A percentile compares a stretch with the other conserved stretches of the same genome.
Conservation (phyloP, 176 grass and related monocot genomes). For the Eleusine coracana region DNA sequence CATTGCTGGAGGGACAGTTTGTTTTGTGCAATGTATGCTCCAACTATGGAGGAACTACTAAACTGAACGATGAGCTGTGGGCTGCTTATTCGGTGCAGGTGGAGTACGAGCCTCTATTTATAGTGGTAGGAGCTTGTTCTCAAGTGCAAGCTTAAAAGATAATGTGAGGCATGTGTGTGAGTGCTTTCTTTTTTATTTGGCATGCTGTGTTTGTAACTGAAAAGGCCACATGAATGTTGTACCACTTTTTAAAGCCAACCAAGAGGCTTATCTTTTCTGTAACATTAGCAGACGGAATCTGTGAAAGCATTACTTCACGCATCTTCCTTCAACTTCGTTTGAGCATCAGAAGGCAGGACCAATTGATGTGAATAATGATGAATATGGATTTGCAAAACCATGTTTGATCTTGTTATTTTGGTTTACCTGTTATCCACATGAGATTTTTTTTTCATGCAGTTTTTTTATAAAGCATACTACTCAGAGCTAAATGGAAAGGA, state of each 20-base stretch:
- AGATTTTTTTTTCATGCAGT: no score
- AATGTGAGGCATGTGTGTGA: conserved; percentile 31
- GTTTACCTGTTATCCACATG: not conserved
- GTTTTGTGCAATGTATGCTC: conserved; percentile 43
- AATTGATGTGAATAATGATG: not conserved
- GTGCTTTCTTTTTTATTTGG: conserved; percentile 6
- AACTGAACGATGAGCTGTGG: not conserved
- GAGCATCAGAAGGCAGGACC: not conserved
- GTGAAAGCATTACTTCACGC: conserved; percentile 10
- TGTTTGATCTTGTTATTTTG: not conserved
- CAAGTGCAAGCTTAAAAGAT: conserved; percentile 34
- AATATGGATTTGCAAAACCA: not conserved
- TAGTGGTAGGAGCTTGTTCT: conserved; percentile 41
- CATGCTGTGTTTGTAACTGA: conserved; percentile 36
- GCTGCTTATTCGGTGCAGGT: conserved; percentile 46
- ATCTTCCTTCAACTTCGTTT: conserved; percentile 22
- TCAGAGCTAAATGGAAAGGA: not conserved
- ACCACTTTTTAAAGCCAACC: conserved; percentile 28
- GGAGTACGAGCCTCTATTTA: conserved; percentile 57
- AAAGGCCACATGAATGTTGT: conserved; percentile 39
- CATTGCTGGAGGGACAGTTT: conserved; percentile 46
- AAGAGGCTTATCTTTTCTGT: conserved; percentile 34
- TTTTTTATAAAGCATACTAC: not conserved
- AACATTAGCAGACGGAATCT: conserved; percentile 29
- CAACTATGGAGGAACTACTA: conserved; percentile 25